Conservation (phyloP, 2,329 filamentous ascomycete species). For the Fusarium multiceps region DNA sequence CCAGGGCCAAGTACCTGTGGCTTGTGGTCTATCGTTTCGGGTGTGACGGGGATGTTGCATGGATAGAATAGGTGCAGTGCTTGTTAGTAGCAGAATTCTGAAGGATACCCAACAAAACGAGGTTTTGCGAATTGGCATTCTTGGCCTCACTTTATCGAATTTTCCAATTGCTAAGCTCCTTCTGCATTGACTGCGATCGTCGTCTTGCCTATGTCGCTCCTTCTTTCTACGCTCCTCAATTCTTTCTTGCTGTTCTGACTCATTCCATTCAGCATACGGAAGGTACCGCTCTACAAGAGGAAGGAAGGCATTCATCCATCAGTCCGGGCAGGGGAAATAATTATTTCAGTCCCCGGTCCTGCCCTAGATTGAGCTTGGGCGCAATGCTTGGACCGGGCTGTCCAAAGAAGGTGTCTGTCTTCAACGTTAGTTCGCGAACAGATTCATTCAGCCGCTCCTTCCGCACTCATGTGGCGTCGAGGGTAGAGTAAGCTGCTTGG, state of each 20-base stretch:
- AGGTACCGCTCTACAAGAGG: background rate
- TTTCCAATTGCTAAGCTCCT: slow-evolving; percentile 11
- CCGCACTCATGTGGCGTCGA: slow-evolving; percentile 21
- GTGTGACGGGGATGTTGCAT: slow-evolving; percentile 32
- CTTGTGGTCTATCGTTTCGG: slow-evolving; percentile 41
- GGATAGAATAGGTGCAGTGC: background rate
- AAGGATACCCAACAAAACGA: background rate
- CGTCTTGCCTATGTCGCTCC: background rate
- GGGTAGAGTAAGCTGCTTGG: background rate
- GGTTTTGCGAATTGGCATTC: slow-evolving; percentile 5
- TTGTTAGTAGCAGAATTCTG: slow-evolving; percentile 3
- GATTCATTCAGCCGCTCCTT: slow-evolving; percentile 27
- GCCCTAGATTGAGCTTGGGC: slow-evolving; percentile 1
- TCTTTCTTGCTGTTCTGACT: background rate
- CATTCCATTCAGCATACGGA: background rate
- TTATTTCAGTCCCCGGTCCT: slow-evolving; percentile 11
- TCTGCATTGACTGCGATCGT: slow-evolving; percentile 1
- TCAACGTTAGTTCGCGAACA: slow-evolving; percentile 18
- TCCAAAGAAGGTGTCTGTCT: slow-evolving; percentile 6
- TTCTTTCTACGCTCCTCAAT: background rate
- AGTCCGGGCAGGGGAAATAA: background rate
- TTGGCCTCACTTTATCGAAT: slow-evolving; percentile 1
- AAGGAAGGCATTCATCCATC: background rate
- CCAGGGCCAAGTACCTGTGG: slow-evolving; percentile 18
- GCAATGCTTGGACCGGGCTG: background rate